phyloP scores from a whole-genome alignment of 306 rosid species.

The Prunus davidiana region DNA sequence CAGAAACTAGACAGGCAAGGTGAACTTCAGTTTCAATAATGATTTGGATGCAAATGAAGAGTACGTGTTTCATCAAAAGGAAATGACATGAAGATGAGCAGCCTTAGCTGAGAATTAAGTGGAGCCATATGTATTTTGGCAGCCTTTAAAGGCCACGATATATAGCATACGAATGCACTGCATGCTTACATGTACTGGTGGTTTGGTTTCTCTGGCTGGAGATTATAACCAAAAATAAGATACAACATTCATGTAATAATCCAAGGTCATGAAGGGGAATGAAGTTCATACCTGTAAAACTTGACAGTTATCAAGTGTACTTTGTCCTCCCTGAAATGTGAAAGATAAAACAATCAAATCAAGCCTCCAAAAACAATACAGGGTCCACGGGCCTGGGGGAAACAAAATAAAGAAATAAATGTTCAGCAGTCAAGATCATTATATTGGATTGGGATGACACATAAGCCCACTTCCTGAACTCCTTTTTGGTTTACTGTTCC shows the following conservation, averaged over 20 bases:
- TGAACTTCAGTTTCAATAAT: neutral
- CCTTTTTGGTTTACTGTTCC: neutral
- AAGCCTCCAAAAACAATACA: slow-evolving; percentile 15
- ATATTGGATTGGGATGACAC: neutral
- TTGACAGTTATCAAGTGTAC: slow-evolving; percentile 91
- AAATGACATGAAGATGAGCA: slow-evolving; percentile 2
- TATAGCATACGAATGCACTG: neutral
- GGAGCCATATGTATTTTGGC: neutral
- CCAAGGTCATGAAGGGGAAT: neutral
- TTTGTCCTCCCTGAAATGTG: slow-evolving; percentile 78
- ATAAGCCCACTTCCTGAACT: neutral
- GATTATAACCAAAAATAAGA: neutral
- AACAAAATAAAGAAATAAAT: neutral
- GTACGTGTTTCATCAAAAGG: neutral
- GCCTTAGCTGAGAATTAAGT: neutral
- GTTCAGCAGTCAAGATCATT: neutral
- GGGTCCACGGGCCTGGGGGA: neutral
- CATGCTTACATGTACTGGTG: neutral
- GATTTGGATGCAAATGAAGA: neutral
- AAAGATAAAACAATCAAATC: slow-evolving; percentile 24
- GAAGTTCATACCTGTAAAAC: slow-evolving; percentile 69
- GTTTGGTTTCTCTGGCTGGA: neutral
- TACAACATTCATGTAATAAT: neutral
- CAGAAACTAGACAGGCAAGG: neutral
- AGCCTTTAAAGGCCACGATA: neutral